Base-by-base conservation (phyloP, 192 early-diverging fungal genomes). In the Allomyces arbusculus region DNA sequence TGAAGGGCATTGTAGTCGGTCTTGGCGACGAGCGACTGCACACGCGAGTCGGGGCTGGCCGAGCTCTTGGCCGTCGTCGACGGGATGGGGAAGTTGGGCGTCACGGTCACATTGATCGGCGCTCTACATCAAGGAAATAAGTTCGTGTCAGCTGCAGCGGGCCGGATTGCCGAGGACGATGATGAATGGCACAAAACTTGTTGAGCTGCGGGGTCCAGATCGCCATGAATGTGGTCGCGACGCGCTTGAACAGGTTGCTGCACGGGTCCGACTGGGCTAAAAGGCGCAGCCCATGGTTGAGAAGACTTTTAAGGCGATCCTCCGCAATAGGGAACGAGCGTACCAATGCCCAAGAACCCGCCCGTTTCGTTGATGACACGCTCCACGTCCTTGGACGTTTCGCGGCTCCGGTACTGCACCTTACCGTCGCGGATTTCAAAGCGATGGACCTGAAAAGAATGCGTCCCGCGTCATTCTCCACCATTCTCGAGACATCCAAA, bases 1-100 rank as follows among this genome's bases (percentile, higher is more conserved):
- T 77, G 72, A 8, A 79, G 10, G 1, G 62, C 65, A 40, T 75
- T 74, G 10, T 67, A 69, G 61, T 79, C 77, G 3, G 75, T 79
- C 45, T 69, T 76, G 66, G 67, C 70, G 61, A 79, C 67, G 45
- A 79, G 26, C 44, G 71, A 74, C 4, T 65, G 63, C 33, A 40
- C 33, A 7, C 33, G 28, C 64, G 62, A 6, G 12, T 23, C 23
- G 33, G 61, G 0, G 65, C 19, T 5, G 66, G 64, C 5, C 22
- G 24, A 24, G 50, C 58, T 12, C 33, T 40, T 40, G 33, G 33
- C 33, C 7, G 33, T 40, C 0, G 33, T 40, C 7, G 33, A 40
- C 33, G 33, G 33, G 33, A 40, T 40, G 33, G 33, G 33, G 33
- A 40, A 26, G 25, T 69, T 73, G n/a, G 50, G 50, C 50, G 66